These are phyloP conservation scores for Spathaspora gorwiae DNA, from an alignment of 805 yeast species.

Conservation along the genomic window DNA sequence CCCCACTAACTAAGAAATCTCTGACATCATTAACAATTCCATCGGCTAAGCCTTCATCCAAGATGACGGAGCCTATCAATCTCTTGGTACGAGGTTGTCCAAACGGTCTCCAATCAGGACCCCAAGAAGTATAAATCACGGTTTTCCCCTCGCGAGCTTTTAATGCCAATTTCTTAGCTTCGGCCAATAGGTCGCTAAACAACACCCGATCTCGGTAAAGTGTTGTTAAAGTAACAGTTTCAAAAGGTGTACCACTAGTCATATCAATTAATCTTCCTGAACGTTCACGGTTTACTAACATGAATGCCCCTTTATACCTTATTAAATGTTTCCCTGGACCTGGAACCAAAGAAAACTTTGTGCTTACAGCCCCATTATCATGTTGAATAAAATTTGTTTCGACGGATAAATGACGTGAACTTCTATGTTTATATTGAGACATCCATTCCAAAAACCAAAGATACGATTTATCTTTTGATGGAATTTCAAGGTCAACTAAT, in stretches of 20 bases:
- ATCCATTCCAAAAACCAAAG: conserved; percentile 96
- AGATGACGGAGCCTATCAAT: conserved; percentile 75
- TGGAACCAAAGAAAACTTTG: conserved; percentile 88
- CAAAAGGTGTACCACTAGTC: conserved; percentile 91
- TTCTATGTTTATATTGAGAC: conserved; percentile 71
- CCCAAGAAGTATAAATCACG: conserved; percentile 90
- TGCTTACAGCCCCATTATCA: conserved; percentile 85
- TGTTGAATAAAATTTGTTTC: conserved; percentile 85
- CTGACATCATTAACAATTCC: conserved; percentile 63
- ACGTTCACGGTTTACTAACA: conserved; percentile 85
- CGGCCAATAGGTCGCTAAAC: conserved; percentile 66
- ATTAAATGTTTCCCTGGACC: conserved; percentile 96
- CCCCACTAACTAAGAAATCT: conserved; percentile 74
- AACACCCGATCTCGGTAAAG: conserved; percentile 73
- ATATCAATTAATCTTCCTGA: conserved; percentile 84
- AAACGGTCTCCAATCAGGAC: conserved; percentile 98
- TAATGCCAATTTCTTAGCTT: conserved; percentile 81
- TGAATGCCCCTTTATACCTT: conserved; percentile 79
- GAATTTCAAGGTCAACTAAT: conserved; percentile 88
- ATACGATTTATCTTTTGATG: conserved; percentile 89
- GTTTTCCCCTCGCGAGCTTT: conserved; percentile 87
- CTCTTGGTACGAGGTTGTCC: conserved; percentile 93
- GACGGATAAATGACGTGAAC: conserved; percentile 82
- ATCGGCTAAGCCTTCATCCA: conserved; percentile 73
- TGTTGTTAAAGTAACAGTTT: conserved; percentile 91